Evolutionary conservation across 2,329 filamentous ascomycete species (phyloP), one percentile per base, ranked within the genome.

Genomic region (Alternaria consortialis): DNA sequence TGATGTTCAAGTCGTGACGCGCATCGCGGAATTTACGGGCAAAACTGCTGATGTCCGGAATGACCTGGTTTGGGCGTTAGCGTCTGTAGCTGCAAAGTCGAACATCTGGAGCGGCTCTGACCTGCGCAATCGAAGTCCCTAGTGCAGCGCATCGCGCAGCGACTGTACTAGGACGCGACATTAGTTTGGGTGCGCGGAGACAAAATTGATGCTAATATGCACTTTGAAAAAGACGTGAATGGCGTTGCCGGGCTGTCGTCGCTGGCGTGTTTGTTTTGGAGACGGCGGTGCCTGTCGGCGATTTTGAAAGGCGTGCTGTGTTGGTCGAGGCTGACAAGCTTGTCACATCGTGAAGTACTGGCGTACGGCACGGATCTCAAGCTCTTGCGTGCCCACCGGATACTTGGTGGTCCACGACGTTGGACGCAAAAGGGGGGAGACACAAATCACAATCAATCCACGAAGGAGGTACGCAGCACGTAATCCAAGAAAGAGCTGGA

Each of bases 91-190:
- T 23, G 53, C 44, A 40, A 52, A n/a, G 52, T 56, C 20, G 40
- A 39, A 48, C 42, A 40, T 61, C 17, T 29, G 39, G 34, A 57
- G 47, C 32, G 56, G 64, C 61, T 63, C 54, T 46, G 31, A 71
- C 75, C 71, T 75, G 71, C 23, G 68, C 67, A 51, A 76, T 73
- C 9, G 68, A 72, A 52, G 68, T 71, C 55, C 71, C 69, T 62
- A 76, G 60, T 23, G 73, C 72, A 56, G 73, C 73, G 63, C 75
- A 76, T 65, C 75, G 70, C 47, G 75, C 74, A 42, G 73, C 74
- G 54, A 76, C 56, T 20, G 70, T 75, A 62, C 68, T 76, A 44
- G 65, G 56, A 52, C 60, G 67, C 56, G 69, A 53, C 74, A 76
- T 76, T 54, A 62, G 65, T 59, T 39, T 31, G 40, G 13, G 53